phyloP scores from a whole-genome alignment of 345 rosid species.

The Camelina sativa region DNA sequence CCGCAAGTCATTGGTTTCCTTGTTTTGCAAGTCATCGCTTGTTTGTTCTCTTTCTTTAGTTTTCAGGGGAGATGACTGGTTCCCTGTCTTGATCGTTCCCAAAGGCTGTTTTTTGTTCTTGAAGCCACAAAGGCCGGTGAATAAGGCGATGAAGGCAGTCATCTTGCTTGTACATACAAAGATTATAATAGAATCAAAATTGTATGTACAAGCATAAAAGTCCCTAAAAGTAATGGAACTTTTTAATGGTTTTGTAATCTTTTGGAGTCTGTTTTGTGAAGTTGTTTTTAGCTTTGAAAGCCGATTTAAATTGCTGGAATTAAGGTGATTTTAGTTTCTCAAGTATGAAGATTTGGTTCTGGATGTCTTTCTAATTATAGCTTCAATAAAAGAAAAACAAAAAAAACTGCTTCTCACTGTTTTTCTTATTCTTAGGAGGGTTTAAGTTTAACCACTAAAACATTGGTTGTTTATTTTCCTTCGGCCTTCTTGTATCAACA shows the following conservation, averaged over 20 bases:
- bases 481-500: neutral
- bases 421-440: slow-evolving; percentile 6
- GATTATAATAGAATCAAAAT: slow-evolving; percentile 1
- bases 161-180: slow-evolving; percentile 25
- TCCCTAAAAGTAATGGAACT: neutral
- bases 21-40: neutral
- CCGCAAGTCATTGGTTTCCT: neutral
- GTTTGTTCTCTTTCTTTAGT: slow-evolving; percentile 10
- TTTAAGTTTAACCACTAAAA: neutral
- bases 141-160: slow-evolving; percentile 46
- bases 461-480: neutral
- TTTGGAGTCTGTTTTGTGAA: slow-evolving; percentile 18
- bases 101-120: slow-evolving; percentile 27
- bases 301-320: slow-evolving; percentile 31
- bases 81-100: neutral
- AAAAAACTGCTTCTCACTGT: neutral
- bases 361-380: slow-evolving; percentile 32
- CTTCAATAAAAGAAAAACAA: neutral
- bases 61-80: slow-evolving; percentile 1
- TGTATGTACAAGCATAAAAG: neutral
- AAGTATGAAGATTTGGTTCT: slow-evolving; percentile 12
- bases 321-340: slow-evolving; percentile 25
- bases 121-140: slow-evolving; percentile 55
- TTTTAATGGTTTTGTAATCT: neutral
- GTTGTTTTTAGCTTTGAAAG: slow-evolving; percentile 11